These are phyloP conservation scores for Elaeagnus macrophylla DNA, from an alignment of 306 rosid species.

Conservation along the genomic window DNA sequence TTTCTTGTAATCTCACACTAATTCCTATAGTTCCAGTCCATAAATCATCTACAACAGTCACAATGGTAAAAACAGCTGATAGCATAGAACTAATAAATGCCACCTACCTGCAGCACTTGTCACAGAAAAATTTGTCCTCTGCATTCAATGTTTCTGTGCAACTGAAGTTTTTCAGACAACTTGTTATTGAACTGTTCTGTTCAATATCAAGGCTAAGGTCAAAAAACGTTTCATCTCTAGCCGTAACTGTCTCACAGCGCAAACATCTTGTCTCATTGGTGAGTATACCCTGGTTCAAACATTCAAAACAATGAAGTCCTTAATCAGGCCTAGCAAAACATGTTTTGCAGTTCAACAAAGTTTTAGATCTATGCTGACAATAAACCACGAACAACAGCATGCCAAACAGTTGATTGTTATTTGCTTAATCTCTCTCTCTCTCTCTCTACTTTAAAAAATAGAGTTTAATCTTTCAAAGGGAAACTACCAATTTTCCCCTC, in stretches of 20 bases:
- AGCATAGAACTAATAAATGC: neutral
- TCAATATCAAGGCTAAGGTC: constrained; percentile 99
- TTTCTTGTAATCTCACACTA: no score
- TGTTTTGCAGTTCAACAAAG: neutral
- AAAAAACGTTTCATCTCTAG: constrained; percentile 87
- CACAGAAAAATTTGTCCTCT: constrained; percentile 96
- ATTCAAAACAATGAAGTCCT: constrained; percentile 29
- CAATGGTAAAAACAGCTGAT: no score
- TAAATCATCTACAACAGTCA: no score
- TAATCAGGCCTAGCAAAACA: neutral
- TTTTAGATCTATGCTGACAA: neutral
- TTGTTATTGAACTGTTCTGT: constrained; percentile 96
- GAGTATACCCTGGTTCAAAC: constrained; percentile 78
- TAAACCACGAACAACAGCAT: neutral
- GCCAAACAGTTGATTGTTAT: neutral
- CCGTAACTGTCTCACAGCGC: constrained; percentile 97
- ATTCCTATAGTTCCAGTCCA: no score
- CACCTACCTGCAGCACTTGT: constrained; percentile 96
- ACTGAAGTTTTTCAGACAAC: constrained; percentile 98
- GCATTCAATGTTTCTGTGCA: constrained; percentile 97
- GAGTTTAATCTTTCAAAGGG: no score
- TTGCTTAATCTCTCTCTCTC: no score
- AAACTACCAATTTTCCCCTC: no score
- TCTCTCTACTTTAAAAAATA: no score
- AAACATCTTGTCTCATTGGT: constrained; percentile 97